Evolutionary conservation across 1,284 basidiomycete genomes (phyloP).

Genomic region (Bondarzewia mesenterica): DNA sequence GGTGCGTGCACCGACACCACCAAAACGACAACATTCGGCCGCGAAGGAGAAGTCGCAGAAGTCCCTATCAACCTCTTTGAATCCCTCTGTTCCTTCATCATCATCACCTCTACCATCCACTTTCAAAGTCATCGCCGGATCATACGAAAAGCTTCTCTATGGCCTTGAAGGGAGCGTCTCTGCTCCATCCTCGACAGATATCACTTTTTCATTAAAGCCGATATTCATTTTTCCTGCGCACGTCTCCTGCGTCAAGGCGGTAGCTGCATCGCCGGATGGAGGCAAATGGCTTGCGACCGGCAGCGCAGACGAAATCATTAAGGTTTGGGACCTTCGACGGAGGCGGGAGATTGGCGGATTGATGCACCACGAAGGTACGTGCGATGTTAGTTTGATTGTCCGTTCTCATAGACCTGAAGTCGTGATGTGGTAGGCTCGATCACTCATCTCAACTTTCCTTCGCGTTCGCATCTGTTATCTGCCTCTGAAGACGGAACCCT

Average conservation of each 20-base stretch:
- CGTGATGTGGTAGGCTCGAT: slow-evolving; percentile 67
- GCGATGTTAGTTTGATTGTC: not conserved
- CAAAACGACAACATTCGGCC: slow-evolving; percentile 3
- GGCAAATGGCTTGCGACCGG: slow-evolving; percentile 96
- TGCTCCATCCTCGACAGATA: slow-evolving; percentile 17
- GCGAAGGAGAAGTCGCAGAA: slow-evolving; percentile 4
- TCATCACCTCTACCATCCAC: slow-evolving; percentile 34
- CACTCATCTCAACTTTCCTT: slow-evolving; percentile 83
- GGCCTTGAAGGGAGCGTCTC: slow-evolving; percentile 71
- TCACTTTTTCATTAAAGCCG: slow-evolving; percentile 57
- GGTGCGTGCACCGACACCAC: slow-evolving; percentile 11
- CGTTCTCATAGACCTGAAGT: slow-evolving; percentile 1
- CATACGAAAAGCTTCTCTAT: slow-evolving; percentile 94
- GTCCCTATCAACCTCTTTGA: not conserved
- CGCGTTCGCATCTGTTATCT: slow-evolving; percentile 82
- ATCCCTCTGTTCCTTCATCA: not conserved
- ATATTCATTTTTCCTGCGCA: slow-evolving; percentile 97
- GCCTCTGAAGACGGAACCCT: slow-evolving; percentile 88
- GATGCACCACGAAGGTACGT: slow-evolving; percentile 85
- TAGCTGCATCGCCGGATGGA: slow-evolving; percentile 77
- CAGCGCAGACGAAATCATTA: slow-evolving; percentile 90
- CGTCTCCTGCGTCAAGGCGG: slow-evolving; percentile 85
- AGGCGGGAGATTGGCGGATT: slow-evolving; percentile 90
- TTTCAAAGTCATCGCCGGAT: slow-evolving; percentile 86
- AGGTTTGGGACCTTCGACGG: slow-evolving; percentile 93